These are phyloP conservation scores for Mortierella sp. DNA, from an alignment of 371 early-diverging fungal genomes.

Conservation along the genomic window DNA sequence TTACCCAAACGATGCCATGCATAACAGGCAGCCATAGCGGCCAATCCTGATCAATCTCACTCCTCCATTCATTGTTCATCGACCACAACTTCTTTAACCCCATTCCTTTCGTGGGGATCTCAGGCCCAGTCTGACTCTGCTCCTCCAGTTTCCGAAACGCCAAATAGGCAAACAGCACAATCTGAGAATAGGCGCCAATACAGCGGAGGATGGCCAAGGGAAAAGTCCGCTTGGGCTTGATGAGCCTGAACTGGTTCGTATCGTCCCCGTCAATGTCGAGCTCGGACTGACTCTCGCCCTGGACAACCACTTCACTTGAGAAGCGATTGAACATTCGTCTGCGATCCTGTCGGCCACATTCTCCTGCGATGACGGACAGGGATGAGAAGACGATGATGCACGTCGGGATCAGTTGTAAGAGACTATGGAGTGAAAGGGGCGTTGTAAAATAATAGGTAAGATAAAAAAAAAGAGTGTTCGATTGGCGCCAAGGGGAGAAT, in stretches of 20 bases:
- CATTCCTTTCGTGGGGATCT: background rate
- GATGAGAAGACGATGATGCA: slow-evolving; percentile 57
- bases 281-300: slow-evolving; percentile 39
- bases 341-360: slow-evolving; percentile 57
- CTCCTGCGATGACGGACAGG: slow-evolving; percentile 50
- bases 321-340: slow-evolving; percentile 50
- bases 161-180: slow-evolving; percentile 38
- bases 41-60: slow-evolving; percentile 43
- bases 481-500: background rate
- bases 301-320: slow-evolving; percentile 56
- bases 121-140: slow-evolving; percentile 16
- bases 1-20: slow-evolving; percentile 58
- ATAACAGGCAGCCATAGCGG: slow-evolving; percentile 56
- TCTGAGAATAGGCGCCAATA: slow-evolving; percentile 45
- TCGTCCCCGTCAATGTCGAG: slow-evolving; percentile 26
- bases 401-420: slow-evolving; percentile 51
- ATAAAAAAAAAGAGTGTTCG: too few species aligned
- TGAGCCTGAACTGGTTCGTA: slow-evolving; percentile 18
- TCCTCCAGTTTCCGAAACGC: slow-evolving; percentile 41
- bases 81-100: background rate
- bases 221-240: slow-evolving; percentile 56
- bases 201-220: slow-evolving; percentile 40
- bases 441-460: background rate
- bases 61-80: background rate
- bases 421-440: slow-evolving; percentile 17